phyloP scores from a whole-genome alignment of 768 basidiomycete species.

The Hysterangium stoloniferum region DNA sequence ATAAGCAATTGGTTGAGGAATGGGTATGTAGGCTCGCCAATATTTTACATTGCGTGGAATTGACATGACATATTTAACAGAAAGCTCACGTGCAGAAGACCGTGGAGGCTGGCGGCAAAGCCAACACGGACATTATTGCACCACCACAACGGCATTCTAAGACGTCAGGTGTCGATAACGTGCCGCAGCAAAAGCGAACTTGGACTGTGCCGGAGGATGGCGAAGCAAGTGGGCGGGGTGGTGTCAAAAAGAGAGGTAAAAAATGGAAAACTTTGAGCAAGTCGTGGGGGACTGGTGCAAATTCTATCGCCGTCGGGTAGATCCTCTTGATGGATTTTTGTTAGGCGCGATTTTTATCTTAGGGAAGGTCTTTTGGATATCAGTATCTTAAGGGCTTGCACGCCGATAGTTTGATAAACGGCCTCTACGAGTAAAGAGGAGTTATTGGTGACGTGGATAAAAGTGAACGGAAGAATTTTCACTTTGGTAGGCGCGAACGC shows the following conservation, averaged over 20 bases:
- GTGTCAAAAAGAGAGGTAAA: slow-evolving; percentile 29
- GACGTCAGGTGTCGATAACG: slow-evolving; percentile 60
- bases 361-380: too few relatives aligned
- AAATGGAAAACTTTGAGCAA: slow-evolving; percentile 27
- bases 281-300: slow-evolving; percentile 67
- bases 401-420: too few relatives aligned
- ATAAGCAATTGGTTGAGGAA: slow-evolving; percentile 62
- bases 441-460: too few relatives aligned
- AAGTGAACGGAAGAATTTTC: too few relatives aligned
- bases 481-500: too few relatives aligned
- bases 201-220: slow-evolving; percentile 61
- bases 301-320: slow-evolving; percentile 72
- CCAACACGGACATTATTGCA: slow-evolving; percentile 29
- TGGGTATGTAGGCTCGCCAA: slow-evolving; percentile 39
- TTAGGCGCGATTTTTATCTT: too few relatives aligned
- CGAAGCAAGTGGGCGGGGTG: slow-evolving; percentile 6
- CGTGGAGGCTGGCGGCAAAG: slow-evolving; percentile 26
- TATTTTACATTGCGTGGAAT: slow-evolving; percentile 30
- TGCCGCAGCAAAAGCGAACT: slow-evolving; percentile 44
- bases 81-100: slow-evolving; percentile 32
- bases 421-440: too few relatives aligned
- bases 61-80: slow-evolving; percentile 19
- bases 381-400: too few relatives aligned
- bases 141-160: slow-evolving; percentile 62
- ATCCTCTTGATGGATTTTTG: slow-evolving; percentile 67